Percentiles rank a stretch among this genome's conserved stretches.
Evolutionary conservation across 2,329 filamentous ascomycete species (phyloP).

Genomic region (Pestalotiopsis sp.): DNA sequence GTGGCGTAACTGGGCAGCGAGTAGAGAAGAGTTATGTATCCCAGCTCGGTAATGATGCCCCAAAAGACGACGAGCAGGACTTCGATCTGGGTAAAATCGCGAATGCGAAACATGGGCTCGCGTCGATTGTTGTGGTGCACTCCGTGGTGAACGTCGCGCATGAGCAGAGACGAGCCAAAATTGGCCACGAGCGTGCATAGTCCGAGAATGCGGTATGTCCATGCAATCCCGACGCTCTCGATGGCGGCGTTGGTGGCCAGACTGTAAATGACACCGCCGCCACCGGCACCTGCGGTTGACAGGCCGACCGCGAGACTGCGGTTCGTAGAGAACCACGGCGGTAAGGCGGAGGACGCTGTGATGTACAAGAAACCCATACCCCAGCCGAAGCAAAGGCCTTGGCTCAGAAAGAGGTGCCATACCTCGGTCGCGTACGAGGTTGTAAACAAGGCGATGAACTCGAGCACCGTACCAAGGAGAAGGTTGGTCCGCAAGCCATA

Average conservation of each 20-base stretch:
- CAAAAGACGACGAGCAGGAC: slow-evolving; percentile 61
- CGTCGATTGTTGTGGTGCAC: slow-evolving; percentile 49
- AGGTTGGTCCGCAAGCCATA: slow-evolving; percentile 41
- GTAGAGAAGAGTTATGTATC: slow-evolving; percentile 67
- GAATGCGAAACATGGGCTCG: slow-evolving; percentile 54
- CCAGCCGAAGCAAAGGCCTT: slow-evolving; percentile 62
- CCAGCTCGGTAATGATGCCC: slow-evolving; percentile 64
- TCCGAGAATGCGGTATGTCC: slow-evolving; percentile 64
- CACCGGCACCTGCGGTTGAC: slow-evolving; percentile 57
- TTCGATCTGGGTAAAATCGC: slow-evolving; percentile 54
- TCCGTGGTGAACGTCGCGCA: slow-evolving; percentile 56
- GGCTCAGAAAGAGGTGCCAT: slow-evolving; percentile 64
- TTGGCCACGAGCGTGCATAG: slow-evolving; percentile 57
- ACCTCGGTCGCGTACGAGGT: slow-evolving; percentile 54
- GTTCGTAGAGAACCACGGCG: slow-evolving; percentile 64
- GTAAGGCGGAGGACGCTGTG: slow-evolving; percentile 54
- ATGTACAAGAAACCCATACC: slow-evolving; percentile 66
- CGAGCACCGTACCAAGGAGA: slow-evolving; percentile 55
- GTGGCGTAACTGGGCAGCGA: slow-evolving; percentile 64
- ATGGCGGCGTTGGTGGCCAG: slow-evolving; percentile 62
- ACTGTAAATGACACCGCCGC: slow-evolving; percentile 62
- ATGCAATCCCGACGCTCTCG: slow-evolving; percentile 54
- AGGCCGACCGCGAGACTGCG: slow-evolving; percentile 64
- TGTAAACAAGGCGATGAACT: slow-evolving; percentile 51
- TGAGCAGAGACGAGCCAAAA: slow-evolving; percentile 51